A percentile compares a stretch with the other conserved stretches of the same genome.
Evolutionary conservation across 495 filamentous ascomycete species (phyloP).

Genomic region (Penicillium angulare): DNA sequence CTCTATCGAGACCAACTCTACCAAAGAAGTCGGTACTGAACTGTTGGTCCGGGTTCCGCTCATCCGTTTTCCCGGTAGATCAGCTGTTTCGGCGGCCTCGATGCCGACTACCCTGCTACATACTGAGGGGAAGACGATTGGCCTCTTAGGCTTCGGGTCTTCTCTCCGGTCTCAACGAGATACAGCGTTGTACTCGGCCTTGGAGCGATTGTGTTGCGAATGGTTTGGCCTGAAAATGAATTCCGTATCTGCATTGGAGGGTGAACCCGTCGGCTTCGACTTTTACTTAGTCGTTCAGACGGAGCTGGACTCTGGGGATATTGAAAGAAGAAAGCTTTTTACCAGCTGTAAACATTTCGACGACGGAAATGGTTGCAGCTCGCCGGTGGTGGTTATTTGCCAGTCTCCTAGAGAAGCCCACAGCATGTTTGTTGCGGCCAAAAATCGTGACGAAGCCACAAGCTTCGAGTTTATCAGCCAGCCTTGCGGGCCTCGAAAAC

Average conservation of each 20-base stretch:
- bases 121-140: too few species aligned
- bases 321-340: neutral
- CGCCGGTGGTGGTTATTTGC: slow-evolving; percentile 25
- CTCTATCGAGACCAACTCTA: slow-evolving; percentile 26
- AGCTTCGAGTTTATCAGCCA: slow-evolving; percentile 32
- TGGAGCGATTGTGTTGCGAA: too few species aligned
- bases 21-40: slow-evolving; percentile 46
- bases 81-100: too few species aligned
- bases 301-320: too few species aligned
- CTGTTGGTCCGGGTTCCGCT: slow-evolving; percentile 48
- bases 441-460: neutral
- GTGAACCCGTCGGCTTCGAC: too few species aligned
- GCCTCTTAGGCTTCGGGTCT: too few species aligned
- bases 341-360: neutral
- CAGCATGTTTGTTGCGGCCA: slow-evolving; percentile 19
- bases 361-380: neutral
- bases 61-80: neutral
- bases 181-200: too few species aligned
- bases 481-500: slow-evolving; percentile 29
- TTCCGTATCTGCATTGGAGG: too few species aligned
- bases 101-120: too few species aligned
- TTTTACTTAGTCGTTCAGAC: too few species aligned
- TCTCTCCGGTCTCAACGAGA: too few species aligned
- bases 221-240: too few species aligned
- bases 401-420: slow-evolving; percentile 26